These are phyloP conservation scores for Ilex paraguariensis DNA, from an alignment of 305 asterid species.

Conservation along the genomic window DNA sequence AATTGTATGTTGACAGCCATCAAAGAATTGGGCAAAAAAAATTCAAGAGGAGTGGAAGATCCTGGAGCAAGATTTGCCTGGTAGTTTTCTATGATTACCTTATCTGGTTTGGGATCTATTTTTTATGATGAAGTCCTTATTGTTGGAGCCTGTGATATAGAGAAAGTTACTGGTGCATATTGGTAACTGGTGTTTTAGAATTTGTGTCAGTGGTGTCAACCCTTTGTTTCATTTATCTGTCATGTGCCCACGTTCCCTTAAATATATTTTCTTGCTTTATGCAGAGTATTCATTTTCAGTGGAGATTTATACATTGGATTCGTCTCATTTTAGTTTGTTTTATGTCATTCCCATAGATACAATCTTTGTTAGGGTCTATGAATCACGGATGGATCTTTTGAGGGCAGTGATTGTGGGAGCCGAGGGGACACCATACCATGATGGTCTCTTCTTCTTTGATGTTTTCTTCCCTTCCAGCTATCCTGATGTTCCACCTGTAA, in stretches of 20 bases:
- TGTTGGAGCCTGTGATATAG: not conserved
- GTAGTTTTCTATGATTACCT: slow-evolving; percentile 22
- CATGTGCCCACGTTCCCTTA: not conserved
- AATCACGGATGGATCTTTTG: slow-evolving; percentile 85
- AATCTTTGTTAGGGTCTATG: slow-evolving; percentile 85
- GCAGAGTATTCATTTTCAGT: no score
- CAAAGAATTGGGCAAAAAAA: slow-evolving; percentile 76
- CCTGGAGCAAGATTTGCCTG: slow-evolving; percentile 87
- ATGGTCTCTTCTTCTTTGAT: slow-evolving; percentile 94
- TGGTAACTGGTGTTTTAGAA: no score
- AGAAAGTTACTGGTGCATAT: no score
- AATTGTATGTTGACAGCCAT: slow-evolving; percentile 34
- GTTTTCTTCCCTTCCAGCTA: slow-evolving; percentile 71
- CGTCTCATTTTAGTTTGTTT: slow-evolving; percentile 6
- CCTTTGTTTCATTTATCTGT: not conserved
- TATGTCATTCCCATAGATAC: slow-evolving; percentile 43
- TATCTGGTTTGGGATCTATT: no score
- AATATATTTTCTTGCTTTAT: no score
- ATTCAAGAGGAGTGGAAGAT: slow-evolving; percentile 94
- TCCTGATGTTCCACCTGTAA: slow-evolving; percentile 88
- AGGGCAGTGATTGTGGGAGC: slow-evolving; percentile 93
- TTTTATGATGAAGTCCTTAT: not conserved
- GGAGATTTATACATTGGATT: not conserved
- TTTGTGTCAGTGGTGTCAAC: no score
- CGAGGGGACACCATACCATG: slow-evolving; percentile 97